Percentiles rank a stretch among this genome's conserved stretches.
These are phyloP conservation scores for Phlyctochytrium bullatum DNA, from an alignment of 192 early-diverging fungal genomes.

Conservation along the genomic window DNA sequence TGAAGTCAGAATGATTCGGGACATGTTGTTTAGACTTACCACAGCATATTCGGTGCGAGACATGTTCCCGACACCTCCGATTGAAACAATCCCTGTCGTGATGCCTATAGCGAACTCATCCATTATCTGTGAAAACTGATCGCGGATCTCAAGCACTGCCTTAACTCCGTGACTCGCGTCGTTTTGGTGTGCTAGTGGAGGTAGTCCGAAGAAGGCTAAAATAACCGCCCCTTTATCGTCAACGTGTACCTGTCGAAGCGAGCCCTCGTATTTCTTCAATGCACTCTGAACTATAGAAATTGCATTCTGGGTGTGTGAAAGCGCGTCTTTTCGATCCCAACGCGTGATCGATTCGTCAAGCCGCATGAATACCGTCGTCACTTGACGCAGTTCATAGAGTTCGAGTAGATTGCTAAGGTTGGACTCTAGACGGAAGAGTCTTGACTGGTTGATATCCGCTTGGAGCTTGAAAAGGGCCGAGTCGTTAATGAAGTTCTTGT, in stretches of 20 bases:
- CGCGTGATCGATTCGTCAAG: constrained; percentile 36
- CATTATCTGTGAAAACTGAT: constrained; percentile 38
- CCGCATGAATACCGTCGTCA: constrained; percentile 53
- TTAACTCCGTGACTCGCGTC: constrained; percentile 45
- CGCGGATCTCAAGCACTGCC: constrained; percentile 43
- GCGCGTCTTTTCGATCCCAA: constrained; percentile 29
- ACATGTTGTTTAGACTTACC: constrained; percentile 30
- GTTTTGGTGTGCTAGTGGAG: constrained; percentile 53
- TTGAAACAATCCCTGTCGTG: constrained; percentile 51
- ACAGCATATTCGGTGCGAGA: constrained; percentile 55
- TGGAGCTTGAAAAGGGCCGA: constrained; percentile 55
- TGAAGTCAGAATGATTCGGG: background rate
- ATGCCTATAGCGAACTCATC: constrained; percentile 57
- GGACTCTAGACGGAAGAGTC: constrained; percentile 38
- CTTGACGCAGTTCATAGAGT: constrained; percentile 47
- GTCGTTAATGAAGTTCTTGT: constrained; percentile 47
- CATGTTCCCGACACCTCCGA: constrained; percentile 51
- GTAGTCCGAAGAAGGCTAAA: constrained; percentile 50
- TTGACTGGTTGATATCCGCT: constrained; percentile 49
- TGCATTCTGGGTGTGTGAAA: constrained; percentile 41
- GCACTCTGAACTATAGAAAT: constrained; percentile 44
- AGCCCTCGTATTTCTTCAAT: constrained; percentile 42
- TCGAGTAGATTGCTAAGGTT: constrained; percentile 39
- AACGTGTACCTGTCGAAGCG: constrained; percentile 50
- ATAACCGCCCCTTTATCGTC: constrained; percentile 57